These are phyloP conservation scores for Alternaria consortialis DNA, from an alignment of 2,329 filamentous ascomycete species.

Conservation along the genomic window DNA sequence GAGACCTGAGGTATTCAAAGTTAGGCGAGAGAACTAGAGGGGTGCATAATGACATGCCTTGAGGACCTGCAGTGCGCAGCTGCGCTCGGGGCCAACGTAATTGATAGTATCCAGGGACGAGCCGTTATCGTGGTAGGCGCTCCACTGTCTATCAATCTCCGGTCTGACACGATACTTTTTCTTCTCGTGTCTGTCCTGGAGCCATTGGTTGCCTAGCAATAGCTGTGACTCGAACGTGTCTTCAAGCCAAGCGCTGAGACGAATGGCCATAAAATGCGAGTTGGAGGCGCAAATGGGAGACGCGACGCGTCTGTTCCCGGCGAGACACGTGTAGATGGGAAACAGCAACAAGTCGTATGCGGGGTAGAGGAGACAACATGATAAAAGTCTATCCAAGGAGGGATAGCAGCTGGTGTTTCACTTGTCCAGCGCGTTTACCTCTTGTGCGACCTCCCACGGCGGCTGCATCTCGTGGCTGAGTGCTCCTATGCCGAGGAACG, in stretches of 20 bases:
- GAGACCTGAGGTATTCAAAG: conserved; percentile 11
- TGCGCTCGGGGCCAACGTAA: conserved; percentile 13
- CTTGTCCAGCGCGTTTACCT: neutral
- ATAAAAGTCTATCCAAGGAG: neutral
- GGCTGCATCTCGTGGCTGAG: conserved; percentile 5
- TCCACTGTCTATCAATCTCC: conserved; percentile 27
- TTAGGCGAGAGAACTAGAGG: conserved; percentile 6
- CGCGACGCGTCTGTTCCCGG: conserved; percentile 23
- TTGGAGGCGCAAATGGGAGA: conserved; percentile 10
- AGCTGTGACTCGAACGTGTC: conserved; percentile 32
- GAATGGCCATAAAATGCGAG: conserved; percentile 23
- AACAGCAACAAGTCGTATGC: neutral
- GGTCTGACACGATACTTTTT: conserved; percentile 15
- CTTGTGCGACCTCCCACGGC: conserved; percentile 7
- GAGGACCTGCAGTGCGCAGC: conserved; percentile 32
- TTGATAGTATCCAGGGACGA: conserved; percentile 43
- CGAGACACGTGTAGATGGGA: neutral
- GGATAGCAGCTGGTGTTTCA: neutral
- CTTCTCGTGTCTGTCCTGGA: conserved; percentile 21
- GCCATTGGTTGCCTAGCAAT: conserved; percentile 34
- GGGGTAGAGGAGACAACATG: neutral
- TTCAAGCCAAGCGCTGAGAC: conserved; percentile 35
- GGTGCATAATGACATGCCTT: conserved; percentile 28
- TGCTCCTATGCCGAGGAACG: conserved; percentile 1
- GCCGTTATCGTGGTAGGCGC: conserved; percentile 47